Evolutionary conservation across 129 eudicot genomes (phyloP).

Genomic region (Tagetes erecta): DNA sequence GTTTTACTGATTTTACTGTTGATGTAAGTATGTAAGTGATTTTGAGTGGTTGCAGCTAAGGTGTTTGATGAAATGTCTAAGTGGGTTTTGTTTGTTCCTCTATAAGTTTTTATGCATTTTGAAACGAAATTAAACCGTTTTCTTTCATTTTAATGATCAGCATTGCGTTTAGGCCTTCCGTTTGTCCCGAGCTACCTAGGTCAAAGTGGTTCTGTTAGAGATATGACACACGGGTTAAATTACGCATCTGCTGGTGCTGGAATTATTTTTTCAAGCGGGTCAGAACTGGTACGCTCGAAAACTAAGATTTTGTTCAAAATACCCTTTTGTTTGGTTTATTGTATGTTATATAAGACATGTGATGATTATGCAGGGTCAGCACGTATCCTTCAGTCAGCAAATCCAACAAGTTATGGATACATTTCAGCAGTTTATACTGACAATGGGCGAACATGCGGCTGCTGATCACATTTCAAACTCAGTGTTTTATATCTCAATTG

Average conservation of each 20-base stretch:
- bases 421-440: constrained; percentile 70
- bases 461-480: constrained; percentile 61
- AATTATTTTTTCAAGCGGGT: constrained; percentile 86
- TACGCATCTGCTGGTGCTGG: constrained; percentile 99
- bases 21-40: background rate
- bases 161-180: constrained; percentile 72
- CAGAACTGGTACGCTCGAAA: constrained; percentile 66
- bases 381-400: constrained; percentile 82
- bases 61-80: constrained; percentile 27
- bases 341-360: background rate
- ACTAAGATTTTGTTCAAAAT: constrained; percentile 14
- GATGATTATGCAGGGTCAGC: constrained; percentile 71
- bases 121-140: constrained; percentile 3
- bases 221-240: constrained; percentile 79
- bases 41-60: constrained; percentile 13
- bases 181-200: constrained; percentile 80
- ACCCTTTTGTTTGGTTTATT: constrained; percentile 2
- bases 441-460: constrained; percentile 85
- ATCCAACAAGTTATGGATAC: constrained; percentile 91
- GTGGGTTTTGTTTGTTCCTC: background rate
- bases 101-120: constrained; percentile 2
- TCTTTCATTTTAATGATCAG: constrained; percentile 35
- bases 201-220: constrained; percentile 56
- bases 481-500: constrained; percentile 80
- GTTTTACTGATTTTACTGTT: background rate